These are phyloP conservation scores for Monosporascus sp. DNA, from an alignment of 2,329 filamentous ascomycete genomes.

Conservation along the genomic window DNA sequence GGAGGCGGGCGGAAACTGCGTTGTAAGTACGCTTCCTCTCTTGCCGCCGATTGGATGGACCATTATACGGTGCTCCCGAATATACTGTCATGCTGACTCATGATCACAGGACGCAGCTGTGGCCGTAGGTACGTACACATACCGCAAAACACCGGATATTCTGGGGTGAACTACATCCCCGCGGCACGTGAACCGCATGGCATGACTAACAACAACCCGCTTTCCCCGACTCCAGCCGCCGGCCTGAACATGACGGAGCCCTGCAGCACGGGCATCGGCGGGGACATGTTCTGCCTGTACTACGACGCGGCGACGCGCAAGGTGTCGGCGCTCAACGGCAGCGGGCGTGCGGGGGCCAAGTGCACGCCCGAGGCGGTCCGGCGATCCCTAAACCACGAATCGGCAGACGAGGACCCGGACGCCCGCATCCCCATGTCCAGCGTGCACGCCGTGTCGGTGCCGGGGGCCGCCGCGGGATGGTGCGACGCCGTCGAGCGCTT, in stretches of 20 bases:
- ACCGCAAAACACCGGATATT: background rate
- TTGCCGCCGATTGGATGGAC: too few species aligned
- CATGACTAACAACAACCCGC: background rate
- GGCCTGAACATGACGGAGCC: conserved; percentile 92
- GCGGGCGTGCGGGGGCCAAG: conserved; percentile 71
- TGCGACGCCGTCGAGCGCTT: conserved; percentile 82
- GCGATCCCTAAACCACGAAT: conserved; percentile 60
- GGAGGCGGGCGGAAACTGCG: conserved; percentile 86
- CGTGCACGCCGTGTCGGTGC: conserved; percentile 78
- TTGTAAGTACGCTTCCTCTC: conserved; percentile 52
- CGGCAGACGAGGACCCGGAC: conserved; percentile 47
- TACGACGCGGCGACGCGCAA: conserved; percentile 79
- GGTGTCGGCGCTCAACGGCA: conserved; percentile 85
- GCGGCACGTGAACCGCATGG: background rate
- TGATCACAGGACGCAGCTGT: conserved; percentile 74
- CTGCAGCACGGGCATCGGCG: conserved; percentile 87
- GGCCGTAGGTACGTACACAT: conserved; percentile 62
- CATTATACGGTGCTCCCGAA: background rate
- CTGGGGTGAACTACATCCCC: too few species aligned
- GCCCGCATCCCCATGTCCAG: conserved; percentile 67
- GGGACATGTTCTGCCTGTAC: conserved; percentile 94
- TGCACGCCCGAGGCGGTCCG: conserved; percentile 66
- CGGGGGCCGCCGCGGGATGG: conserved; percentile 91
- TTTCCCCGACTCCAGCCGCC: conserved; percentile 54
- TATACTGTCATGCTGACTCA: conserved; percentile 3